Conservation (phyloP, 192 early-diverging fungal genomes). For the Ambispora gerdemannii region DNA sequence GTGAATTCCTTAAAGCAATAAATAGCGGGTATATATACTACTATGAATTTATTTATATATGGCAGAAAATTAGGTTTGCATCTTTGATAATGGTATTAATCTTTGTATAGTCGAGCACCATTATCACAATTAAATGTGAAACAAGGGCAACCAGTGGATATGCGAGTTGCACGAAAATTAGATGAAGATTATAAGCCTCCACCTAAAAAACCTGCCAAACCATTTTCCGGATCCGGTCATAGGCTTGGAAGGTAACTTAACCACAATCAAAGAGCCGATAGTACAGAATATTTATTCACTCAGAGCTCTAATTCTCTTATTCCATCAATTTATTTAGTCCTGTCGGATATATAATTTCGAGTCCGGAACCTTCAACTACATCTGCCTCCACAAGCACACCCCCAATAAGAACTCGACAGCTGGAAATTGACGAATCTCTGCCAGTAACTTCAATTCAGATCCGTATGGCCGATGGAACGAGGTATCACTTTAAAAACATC, state of each 20-base stretch:
- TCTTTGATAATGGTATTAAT: neutral
- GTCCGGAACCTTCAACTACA: conserved; percentile 15
- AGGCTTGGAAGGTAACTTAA: conserved; percentile 67
- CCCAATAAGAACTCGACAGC: conserved; percentile 29
- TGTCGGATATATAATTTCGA: neutral
- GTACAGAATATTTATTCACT: no score
- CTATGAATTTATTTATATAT: neutral
- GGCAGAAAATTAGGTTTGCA: neutral
- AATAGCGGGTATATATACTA: conserved; percentile 68
- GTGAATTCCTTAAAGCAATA: conserved; percentile 80
- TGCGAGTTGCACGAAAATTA: conserved; percentile 75
- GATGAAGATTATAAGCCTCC: conserved; percentile 87
- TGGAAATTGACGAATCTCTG: conserved; percentile 67
- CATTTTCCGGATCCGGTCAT: conserved; percentile 78
- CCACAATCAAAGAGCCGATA: no score
- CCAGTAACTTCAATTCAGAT: conserved; percentile 90
- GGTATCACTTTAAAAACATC: conserved; percentile 34
- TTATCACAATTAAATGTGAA: conserved; percentile 80
- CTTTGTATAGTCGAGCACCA: conserved; percentile 70
- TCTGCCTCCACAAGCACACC: conserved; percentile 24
- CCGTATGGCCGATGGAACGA: conserved; percentile 83
- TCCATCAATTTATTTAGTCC: conserved; percentile 32
- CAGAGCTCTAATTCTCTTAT: conserved; percentile 31
- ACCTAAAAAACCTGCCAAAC: conserved; percentile 67
- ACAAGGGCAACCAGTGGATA: conserved; percentile 86